A percentile compares a stretch with the other conserved stretches of the same genome.
These are phyloP conservation scores for Gastrolobium bilobum DNA, from an alignment of 306 rosid species.

Conservation along the genomic window DNA sequence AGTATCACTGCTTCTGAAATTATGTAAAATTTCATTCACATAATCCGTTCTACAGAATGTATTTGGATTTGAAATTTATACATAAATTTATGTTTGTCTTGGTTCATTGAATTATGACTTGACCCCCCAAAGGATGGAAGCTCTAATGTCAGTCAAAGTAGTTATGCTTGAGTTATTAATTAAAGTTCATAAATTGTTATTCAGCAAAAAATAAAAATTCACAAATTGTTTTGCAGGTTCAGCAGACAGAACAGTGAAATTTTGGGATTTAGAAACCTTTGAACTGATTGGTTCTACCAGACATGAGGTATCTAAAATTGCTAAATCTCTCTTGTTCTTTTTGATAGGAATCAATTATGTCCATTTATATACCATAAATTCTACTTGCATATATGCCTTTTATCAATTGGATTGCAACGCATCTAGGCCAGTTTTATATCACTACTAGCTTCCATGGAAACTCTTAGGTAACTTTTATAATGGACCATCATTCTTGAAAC, in stretches of 20 bases:
- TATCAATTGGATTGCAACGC: background rate
- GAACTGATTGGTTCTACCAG: constrained; percentile 83
- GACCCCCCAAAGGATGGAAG: constrained; percentile 1
- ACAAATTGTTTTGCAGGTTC: constrained; percentile 68
- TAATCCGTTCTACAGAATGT: constrained; percentile 25
- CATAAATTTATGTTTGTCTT: background rate
- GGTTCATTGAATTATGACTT: constrained; percentile 12
- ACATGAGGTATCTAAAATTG: constrained; percentile 65
- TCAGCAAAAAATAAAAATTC: background rate
- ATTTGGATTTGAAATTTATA: background rate
- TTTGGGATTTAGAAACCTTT: constrained; percentile 89
- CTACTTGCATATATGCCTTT: constrained; percentile 12
- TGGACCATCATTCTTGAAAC: background rate
- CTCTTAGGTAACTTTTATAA: background rate
- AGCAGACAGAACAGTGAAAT: constrained; percentile 80
- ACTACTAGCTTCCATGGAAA: constrained; percentile 13
- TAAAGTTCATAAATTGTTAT: constrained; percentile 22
- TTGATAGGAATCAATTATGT: background rate
- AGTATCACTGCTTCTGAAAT: background rate
- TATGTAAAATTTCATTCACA: background rate
- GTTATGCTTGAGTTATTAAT: constrained; percentile 16
- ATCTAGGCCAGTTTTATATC: background rate
- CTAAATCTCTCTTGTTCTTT: background rate
- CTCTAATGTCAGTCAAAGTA: constrained; percentile 24
- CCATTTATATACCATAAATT: constrained; percentile 6